Evolutionary conservation across 768 basidiomycete species (phyloP).

Genomic region (Mycena galopus): DNA sequence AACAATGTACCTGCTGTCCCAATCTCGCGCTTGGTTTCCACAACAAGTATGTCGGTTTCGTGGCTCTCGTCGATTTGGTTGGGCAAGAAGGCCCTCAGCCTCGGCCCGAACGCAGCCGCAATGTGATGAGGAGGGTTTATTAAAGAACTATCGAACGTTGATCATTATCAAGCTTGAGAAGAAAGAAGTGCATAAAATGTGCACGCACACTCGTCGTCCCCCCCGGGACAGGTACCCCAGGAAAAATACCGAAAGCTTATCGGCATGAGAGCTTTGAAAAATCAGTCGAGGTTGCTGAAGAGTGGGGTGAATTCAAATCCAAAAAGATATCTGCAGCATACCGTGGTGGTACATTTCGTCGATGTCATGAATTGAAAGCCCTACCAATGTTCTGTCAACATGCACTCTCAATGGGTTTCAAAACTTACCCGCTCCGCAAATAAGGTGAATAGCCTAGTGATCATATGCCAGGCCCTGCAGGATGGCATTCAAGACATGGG

Average conservation of each 20-base stretch:
- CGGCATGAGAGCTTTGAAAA: conserved; percentile 67
- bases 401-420: conserved; percentile 8
- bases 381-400: conserved; percentile 49
- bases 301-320: conserved; percentile 30
- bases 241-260: conserved; percentile 70
- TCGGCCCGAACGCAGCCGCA: conserved; percentile 54
- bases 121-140: conserved; percentile 60
- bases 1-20: conserved; percentile 45
- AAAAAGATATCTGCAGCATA: conserved; percentile 44
- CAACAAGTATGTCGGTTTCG: conserved; percentile 65
- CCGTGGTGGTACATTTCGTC: conserved; percentile 68
- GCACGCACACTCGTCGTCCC: conserved; percentile 62
- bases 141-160: conserved; percentile 43
- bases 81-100: conserved; percentile 53
- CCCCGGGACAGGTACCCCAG: conserved; percentile 72
- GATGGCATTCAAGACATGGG: conserved; percentile 20
- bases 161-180: conserved; percentile 20
- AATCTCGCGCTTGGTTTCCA: conserved; percentile 61
- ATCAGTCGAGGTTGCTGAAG: conserved; percentile 73
- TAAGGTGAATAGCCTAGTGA: conserved; percentile 70
- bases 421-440: conserved; percentile 69
- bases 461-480: conserved; percentile 69
- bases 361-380: conserved; percentile 79
- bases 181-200: conserved; percentile 56
- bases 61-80: conserved; percentile 51